These are phyloP conservation scores for Cymbopogon citratus DNA, from an alignment of 176 grass and related monocot genomes.

Conservation along the genomic window DNA sequence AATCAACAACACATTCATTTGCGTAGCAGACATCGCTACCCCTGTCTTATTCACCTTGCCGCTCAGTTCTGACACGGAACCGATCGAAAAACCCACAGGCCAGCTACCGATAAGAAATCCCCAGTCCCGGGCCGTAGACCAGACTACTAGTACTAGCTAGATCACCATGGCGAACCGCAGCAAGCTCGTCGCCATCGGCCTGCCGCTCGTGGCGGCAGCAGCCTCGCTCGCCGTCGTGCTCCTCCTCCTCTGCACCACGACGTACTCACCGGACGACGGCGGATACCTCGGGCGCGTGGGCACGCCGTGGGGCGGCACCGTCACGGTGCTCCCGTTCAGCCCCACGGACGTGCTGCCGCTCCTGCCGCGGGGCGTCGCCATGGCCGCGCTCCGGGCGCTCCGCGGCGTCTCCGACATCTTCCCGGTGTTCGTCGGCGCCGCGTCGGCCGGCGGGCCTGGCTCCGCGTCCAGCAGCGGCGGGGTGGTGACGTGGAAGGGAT, in stretches of 20 bases:
- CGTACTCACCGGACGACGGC: neutral
- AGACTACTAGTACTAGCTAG: neutral
- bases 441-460: constrained; percentile 1
- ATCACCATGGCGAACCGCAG: constrained; percentile 18
- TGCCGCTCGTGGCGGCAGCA: constrained; percentile 12
- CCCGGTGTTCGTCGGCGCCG: constrained; percentile 59
- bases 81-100: neutral
- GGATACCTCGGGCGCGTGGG: neutral
- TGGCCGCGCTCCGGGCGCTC: constrained; percentile 38
- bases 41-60: neutral
- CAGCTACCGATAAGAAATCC: neutral
- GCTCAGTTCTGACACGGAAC: constrained; percentile 33
- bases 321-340: constrained; percentile 33
- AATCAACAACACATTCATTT: neutral
- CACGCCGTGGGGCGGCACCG: neutral
- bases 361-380: constrained; percentile 30
- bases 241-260: neutral
- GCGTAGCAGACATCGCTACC: constrained; percentile 9
- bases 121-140: neutral
- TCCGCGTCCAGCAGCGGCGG: neutral
- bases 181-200: neutral
- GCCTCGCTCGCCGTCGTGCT: neutral
- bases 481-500: constrained; percentile 37
- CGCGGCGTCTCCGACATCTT: constrained; percentile 44
- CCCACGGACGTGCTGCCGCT: constrained; percentile 47